Percentiles rank a stretch among this genome's conserved stretches.
Conservation (phyloP, 75 land plant species). For the Selaginella moellendorffii region DNA sequence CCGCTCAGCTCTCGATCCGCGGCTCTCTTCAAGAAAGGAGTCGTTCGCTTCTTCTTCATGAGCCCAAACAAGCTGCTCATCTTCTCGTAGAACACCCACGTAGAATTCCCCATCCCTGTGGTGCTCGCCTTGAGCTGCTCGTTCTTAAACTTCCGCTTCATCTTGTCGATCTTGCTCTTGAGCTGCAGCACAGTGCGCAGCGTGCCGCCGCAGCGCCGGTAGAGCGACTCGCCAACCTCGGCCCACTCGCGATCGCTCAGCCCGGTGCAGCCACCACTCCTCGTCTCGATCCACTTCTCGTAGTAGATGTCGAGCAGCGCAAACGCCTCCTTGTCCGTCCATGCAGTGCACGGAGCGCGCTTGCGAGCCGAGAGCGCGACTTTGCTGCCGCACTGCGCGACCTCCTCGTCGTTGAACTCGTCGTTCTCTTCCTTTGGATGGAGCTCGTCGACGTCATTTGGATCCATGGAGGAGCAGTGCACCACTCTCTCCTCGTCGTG, state of each 20-base stretch:
- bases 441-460: neutral
- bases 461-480: conserved; percentile 1
- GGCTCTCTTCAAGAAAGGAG: too few relatives aligned
- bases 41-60: conserved; percentile 3
- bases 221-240: conserved; percentile 1
- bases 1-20: neutral
- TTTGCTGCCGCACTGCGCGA: neutral
- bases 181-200: conserved; percentile 1
- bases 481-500: neutral
- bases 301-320: conserved; percentile 5
- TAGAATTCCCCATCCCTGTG: neutral
- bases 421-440: conserved; percentile 5
- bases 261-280: conserved; percentile 4
- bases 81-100: conserved; percentile 8
- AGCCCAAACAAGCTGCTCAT: conserved; percentile 3
- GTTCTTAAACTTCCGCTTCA: conserved; percentile 8
- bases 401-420: conserved; percentile 7
- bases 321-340: conserved; percentile 7
- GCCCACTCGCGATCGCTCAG: conserved; percentile 8
- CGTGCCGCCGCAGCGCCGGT: conserved; percentile 4
- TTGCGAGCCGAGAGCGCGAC: neutral
- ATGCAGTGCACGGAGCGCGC: conserved; percentile 4
- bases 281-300: conserved; percentile 8
- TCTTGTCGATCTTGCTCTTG: conserved; percentile 9
- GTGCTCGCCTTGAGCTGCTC: neutral